Conservation (phyloP, 2,329 filamentous ascomycete species). For the Emergomyces africanus region DNA sequence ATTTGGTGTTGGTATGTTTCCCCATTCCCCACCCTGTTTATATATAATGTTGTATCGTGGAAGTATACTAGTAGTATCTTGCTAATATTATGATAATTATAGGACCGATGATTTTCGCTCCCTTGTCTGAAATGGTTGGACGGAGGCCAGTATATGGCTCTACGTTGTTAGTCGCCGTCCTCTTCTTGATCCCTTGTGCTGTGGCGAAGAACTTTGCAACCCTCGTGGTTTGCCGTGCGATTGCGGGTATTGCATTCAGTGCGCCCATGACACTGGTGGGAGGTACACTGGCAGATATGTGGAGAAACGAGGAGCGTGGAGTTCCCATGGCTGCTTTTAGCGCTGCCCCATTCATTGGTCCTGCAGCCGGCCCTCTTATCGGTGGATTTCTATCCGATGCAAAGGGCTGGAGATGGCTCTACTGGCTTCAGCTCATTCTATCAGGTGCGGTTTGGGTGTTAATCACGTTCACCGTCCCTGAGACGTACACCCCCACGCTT, state of each 20-base stretch:
- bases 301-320: conserved; percentile 69
- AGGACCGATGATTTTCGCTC: conserved; percentile 69
- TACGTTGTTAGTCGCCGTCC: conserved; percentile 55
- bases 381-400: conserved; percentile 64
- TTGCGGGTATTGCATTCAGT: conserved; percentile 74
- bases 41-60: neutral
- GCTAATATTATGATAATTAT: conserved; percentile 6
- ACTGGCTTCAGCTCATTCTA: conserved; percentile 76
- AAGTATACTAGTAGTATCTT: neutral
- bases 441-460: conserved; percentile 56
- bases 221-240: conserved; percentile 59
- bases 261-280: conserved; percentile 79
- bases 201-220: conserved; percentile 64
- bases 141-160: conserved; percentile 57
- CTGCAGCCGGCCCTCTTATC: conserved; percentile 61
- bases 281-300: conserved; percentile 72
- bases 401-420: conserved; percentile 68
- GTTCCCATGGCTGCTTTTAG: conserved; percentile 80
- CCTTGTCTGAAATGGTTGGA: conserved; percentile 62
- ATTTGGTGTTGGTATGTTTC: conserved; percentile 55
- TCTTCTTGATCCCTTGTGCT: conserved; percentile 72
- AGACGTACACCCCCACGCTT: conserved; percentile 75
- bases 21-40: neutral
- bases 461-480: conserved; percentile 79
- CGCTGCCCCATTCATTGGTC: conserved; percentile 71